These are phyloP conservation scores for Penicillium frequentans DNA, from an alignment of 2,329 filamentous ascomycete genomes.

Conservation along the genomic window DNA sequence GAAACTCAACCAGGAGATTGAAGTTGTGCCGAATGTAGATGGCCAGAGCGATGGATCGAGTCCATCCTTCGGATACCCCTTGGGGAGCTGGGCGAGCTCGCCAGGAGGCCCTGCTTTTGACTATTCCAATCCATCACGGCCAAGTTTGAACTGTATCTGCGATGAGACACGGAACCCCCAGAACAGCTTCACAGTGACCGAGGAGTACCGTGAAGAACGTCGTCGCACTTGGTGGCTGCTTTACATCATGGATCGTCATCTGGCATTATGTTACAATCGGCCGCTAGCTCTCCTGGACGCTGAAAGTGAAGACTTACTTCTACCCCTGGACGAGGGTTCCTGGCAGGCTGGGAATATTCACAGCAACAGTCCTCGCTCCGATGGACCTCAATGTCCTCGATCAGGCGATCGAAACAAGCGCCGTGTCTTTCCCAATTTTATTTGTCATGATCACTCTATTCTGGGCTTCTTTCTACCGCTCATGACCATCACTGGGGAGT, in stretches of 20 bases:
- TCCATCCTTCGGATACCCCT: conserved; percentile 33
- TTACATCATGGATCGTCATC: conserved; percentile 86
- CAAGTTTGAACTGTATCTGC: conserved; percentile 38
- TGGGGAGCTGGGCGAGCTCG: conserved; percentile 46
- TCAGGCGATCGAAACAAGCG: conserved; percentile 46
- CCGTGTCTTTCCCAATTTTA: conserved; percentile 72
- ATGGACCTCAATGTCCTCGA: conserved; percentile 36
- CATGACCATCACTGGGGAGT: conserved; percentile 90
- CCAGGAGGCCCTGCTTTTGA: conserved; percentile 49
- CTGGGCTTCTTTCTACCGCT: conserved; percentile 92
- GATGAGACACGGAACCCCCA: conserved; percentile 26
- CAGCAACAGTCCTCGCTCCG: conserved; percentile 46
- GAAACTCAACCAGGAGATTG: conserved; percentile 79
- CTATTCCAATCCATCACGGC: conserved; percentile 38
- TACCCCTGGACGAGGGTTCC: conserved; percentile 82
- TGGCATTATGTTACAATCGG: conserved; percentile 88
- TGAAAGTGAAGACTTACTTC: conserved; percentile 78
- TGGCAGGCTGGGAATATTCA: conserved; percentile 85
- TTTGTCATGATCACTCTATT: conserved; percentile 83
- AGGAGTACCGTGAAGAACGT: conserved; percentile 86
- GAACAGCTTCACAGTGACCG: conserved; percentile 49
- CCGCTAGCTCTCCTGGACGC: conserved; percentile 84
- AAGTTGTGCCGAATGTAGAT: conserved; percentile 33
- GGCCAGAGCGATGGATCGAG: conserved; percentile 32
- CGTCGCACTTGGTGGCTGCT: conserved; percentile 91